Evolutionary conservation across 768 basidiomycete species (phyloP).

Genomic region (Peribolospora kevripleyi): DNA sequence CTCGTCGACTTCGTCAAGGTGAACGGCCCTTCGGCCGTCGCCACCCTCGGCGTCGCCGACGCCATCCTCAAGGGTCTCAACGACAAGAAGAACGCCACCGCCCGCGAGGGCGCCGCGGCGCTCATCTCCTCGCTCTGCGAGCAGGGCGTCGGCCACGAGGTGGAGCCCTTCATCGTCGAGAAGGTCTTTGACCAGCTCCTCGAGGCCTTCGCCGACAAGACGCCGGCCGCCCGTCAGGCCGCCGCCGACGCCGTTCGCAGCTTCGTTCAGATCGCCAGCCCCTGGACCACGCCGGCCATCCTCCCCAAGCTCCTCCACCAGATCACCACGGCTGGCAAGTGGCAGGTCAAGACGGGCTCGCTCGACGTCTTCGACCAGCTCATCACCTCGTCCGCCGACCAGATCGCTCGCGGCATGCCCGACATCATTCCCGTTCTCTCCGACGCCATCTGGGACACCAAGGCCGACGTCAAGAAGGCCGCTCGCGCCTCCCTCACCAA

Average conservation of each 20-base stretch:
- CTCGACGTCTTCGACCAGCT: constrained; percentile 42
- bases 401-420: constrained; percentile 26
- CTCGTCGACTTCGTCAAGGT: constrained; percentile 14
- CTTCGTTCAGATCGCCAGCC: constrained; percentile 59
- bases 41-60: constrained; percentile 10
- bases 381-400: constrained; percentile 14
- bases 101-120: constrained; percentile 63
- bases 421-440: constrained; percentile 76
- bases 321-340: constrained; percentile 50
- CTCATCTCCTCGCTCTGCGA: constrained; percentile 43
- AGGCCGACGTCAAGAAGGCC: constrained; percentile 58
- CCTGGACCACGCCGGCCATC: constrained; percentile 44
- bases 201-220: constrained; percentile 83
- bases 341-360: constrained; percentile 82
- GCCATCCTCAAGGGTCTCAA: constrained; percentile 19
- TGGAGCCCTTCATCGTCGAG: constrained; percentile 49
- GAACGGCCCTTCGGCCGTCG: constrained; percentile 10
- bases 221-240: constrained; percentile 67
- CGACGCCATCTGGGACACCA: constrained; percentile 81
- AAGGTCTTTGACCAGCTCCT: constrained; percentile 41
- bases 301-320: constrained; percentile 37
- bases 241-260: constrained; percentile 52
- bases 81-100: constrained; percentile 77
- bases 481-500: constrained; percentile 36
- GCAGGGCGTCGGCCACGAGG: constrained; percentile 34